phyloP scores from a whole-genome alignment of 176 grass and related monocot genomes.

The Pharus latifolius region DNA sequence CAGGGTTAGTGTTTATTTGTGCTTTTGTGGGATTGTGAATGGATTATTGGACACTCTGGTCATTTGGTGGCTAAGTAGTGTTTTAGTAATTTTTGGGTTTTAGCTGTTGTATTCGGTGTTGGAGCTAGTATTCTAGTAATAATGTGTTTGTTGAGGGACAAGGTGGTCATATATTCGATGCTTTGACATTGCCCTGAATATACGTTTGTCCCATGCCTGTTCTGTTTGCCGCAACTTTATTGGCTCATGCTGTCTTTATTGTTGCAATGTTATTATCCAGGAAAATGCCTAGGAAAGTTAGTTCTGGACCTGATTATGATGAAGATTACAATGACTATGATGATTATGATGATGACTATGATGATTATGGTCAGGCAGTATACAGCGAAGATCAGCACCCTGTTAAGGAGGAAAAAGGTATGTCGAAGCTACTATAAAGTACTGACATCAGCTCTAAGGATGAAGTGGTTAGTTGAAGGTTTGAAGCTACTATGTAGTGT shows the following conservation, averaged over 20 bases:
- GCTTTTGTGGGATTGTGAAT: too few species aligned
- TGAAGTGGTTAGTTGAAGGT: background rate
- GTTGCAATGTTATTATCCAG: slow-evolving; percentile 15
- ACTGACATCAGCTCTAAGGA: background rate
- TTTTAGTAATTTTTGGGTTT: too few species aligned
- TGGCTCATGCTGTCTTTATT: background rate
- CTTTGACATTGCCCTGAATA: too few species aligned
- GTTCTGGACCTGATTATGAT: slow-evolving; percentile 47
- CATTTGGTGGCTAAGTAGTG: too few species aligned
- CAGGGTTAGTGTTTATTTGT: too few species aligned
- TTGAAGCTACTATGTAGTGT: background rate
- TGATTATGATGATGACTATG: slow-evolving; percentile 43
- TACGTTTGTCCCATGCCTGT: too few species aligned
- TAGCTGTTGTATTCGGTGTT: too few species aligned
- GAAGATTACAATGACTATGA: slow-evolving; percentile 45
- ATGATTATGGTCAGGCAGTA: slow-evolving; percentile 36
- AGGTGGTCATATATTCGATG: too few species aligned
- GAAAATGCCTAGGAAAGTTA: slow-evolving; percentile 78
- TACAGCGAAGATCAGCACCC: background rate
- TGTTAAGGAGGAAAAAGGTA: slow-evolving; percentile 26
- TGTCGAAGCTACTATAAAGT: background rate
- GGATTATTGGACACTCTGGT: too few species aligned
- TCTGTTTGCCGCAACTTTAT: too few species aligned
- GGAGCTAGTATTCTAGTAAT: too few species aligned
- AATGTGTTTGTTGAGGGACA: too few species aligned